These are phyloP conservation scores for Phyllosticta citrichinensis DNA, from an alignment of 2,329 filamentous ascomycete species.

Conservation along the genomic window DNA sequence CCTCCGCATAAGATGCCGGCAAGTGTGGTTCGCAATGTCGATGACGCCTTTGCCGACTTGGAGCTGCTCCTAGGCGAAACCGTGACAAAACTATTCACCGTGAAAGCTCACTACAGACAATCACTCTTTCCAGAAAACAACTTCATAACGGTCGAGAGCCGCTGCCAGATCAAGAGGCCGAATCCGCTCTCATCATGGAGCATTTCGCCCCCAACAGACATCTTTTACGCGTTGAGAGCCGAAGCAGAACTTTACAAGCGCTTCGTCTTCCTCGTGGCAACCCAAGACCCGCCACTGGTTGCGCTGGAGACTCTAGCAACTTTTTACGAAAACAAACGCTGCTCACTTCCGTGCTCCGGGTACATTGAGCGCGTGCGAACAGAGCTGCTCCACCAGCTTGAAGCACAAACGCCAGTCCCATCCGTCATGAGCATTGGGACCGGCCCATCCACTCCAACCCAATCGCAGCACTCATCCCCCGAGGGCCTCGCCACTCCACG, in stretches of 20 bases:
- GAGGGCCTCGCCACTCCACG: background rate
- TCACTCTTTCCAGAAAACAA: slow-evolving; percentile 22
- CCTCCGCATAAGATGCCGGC: background rate
- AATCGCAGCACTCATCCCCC: background rate
- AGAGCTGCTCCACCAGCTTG: slow-evolving; percentile 8
- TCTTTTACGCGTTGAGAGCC: slow-evolving; percentile 1
- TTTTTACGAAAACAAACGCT: background rate
- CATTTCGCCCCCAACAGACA: background rate
- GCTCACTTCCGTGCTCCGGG: background rate
- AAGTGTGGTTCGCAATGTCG: background rate
- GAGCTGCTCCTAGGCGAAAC: slow-evolving; percentile 14
- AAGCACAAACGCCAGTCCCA: background rate
- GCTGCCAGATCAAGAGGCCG: slow-evolving; percentile 20
- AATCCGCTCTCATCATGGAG: slow-evolving; percentile 25
- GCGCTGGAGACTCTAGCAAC: slow-evolving; percentile 3
- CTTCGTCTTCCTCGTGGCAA: slow-evolving; percentile 13
- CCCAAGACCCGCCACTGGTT: background rate
- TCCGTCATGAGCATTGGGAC: background rate
- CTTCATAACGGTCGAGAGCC: slow-evolving; percentile 19
- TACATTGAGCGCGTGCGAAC: slow-evolving; percentile 5
- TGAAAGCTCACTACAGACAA: slow-evolving; percentile 25
- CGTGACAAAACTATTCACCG: slow-evolving; percentile 11
- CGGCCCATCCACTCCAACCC: background rate
- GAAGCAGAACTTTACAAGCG: slow-evolving; percentile 13
- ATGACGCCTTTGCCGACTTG: slow-evolving; percentile 11